Base-by-base conservation (phyloP, 2,329 filamentous ascomycete species). In the Trichophyton schoenleinii region DNA sequence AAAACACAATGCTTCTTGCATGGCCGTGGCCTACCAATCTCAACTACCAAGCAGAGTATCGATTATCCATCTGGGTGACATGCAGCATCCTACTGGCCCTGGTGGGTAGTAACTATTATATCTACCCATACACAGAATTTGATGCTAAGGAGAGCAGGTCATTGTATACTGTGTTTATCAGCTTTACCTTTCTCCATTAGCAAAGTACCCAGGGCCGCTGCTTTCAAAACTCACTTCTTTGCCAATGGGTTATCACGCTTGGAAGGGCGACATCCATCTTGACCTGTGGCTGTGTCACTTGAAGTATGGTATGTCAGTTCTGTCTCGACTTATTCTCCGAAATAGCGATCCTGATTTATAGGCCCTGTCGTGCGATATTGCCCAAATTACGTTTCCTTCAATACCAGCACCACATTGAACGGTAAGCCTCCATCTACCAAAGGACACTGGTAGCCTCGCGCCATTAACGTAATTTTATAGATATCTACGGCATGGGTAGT, bases 251-350 rank as follows among this genome's bases (percentile, higher is more conserved):
- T 60, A 53, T 42, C 59, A 61, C 31, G 61, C 59, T 6, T 13
- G 59, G 15, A 64, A 61, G 34, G 65, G 65, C n/a, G 61, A 64
- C 31, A 48, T 63, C 15, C 65, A 66, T 63, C 46, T 63, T 22
- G 53, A 53, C 48, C 53, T 61, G 25, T 63, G 60, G 28, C 57
- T 55, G 13, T 11, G 60, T n/a, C 64, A 67, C 59, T 31, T 63
- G 41, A 58, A 63, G 38, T 67, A 67, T 60, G 82, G 64, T 42
- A 15, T 42, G 38, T 42, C 38, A 15, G 13, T 4, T 42, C 31
- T 42, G 13, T 4, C 36, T 76, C 78, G 13, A 22, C 22, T 22
- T 22, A 3, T 22, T 42, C n/a, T 42, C 15, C 1, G 15, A 15
- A n/a, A 15, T 42, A 42, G 22, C 3, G 38, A 15, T 4, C 13